Evolutionary conservation across 352 stramenopile species (phyloP).

Genomic region (Phytophthora tubulina): DNA sequence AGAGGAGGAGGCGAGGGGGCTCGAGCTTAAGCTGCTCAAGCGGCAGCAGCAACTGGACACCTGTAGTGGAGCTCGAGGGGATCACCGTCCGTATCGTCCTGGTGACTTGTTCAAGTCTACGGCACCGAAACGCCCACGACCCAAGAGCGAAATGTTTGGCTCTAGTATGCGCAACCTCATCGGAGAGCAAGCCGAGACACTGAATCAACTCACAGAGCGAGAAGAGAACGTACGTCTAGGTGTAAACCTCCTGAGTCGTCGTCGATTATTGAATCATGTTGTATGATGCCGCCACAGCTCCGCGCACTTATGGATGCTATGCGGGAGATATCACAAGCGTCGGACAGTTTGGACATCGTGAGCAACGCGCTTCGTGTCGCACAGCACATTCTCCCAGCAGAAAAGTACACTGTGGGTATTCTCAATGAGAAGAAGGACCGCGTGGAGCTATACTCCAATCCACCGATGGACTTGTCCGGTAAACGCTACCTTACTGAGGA

Average conservation of each 20-base stretch:
- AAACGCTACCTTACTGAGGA: conserved; percentile 65
- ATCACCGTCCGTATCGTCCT: conserved; percentile 28
- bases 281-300: conserved; percentile 40
- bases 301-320: conserved; percentile 71
- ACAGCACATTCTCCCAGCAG: conserved; percentile 56
- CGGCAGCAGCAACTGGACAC: conserved; percentile 66
- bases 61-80: conserved; percentile 44
- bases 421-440: conserved; percentile 72
- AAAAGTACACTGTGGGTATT: conserved; percentile 70
- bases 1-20: conserved; percentile 50
- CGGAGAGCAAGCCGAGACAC: conserved; percentile 57
- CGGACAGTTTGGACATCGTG: conserved; percentile 62
- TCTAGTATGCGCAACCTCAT: conserved; percentile 66
- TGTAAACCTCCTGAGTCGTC: too few species aligned
- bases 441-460: conserved; percentile 73
- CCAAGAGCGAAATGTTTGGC: conserved; percentile 56
- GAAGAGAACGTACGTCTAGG: conserved; percentile 57
- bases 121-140: conserved; percentile 48
- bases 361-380: conserved; percentile 61
- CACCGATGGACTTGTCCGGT: conserved; percentile 51
- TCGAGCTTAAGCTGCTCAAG: conserved; percentile 59
- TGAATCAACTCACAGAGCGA: conserved; percentile 56
- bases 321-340: conserved; percentile 66
- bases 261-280: background rate
- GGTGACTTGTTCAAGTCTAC: conserved; percentile 16